Conservation (phyloP, 1,284 basidiomycete genomes). For the Pisolithus thermaeus region DNA sequence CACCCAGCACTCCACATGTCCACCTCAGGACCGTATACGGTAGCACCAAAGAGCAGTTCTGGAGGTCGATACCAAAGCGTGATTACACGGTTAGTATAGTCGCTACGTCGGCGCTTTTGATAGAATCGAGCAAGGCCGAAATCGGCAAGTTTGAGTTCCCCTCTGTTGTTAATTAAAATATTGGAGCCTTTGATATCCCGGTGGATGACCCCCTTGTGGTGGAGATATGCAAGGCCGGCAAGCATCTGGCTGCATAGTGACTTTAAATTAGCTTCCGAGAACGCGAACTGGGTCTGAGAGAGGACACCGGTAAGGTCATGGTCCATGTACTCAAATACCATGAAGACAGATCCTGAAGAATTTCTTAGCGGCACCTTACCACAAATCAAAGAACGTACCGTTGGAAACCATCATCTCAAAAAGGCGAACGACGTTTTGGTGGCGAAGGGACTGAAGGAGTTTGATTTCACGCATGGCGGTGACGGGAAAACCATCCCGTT, state of each 20-base stretch:
- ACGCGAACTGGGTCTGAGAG: constrained; percentile 83
- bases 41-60: constrained; percentile 93
- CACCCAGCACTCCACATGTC: constrained; percentile 99
- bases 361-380: constrained; percentile 8
- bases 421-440: constrained; percentile 85
- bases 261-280: constrained; percentile 87
- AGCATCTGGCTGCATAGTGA: constrained; percentile 95
- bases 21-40: constrained; percentile 96
- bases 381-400: constrained; percentile 46
- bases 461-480: constrained; percentile 99
- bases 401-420: constrained; percentile 99
- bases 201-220: constrained; percentile 93
- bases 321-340: constrained; percentile 99
- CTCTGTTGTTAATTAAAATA: constrained; percentile 89
- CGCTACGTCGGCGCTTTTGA: constrained; percentile 81
- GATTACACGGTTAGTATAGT: constrained; percentile 99
- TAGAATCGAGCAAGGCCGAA: constrained; percentile 98
- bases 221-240: constrained; percentile 87
- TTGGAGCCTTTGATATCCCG: constrained; percentile 99
- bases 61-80: constrained; percentile 99
- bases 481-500: constrained; percentile 97
- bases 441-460: constrained; percentile 85
- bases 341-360: constrained; percentile 82
- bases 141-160: constrained; percentile 94
- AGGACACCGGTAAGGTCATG: constrained; percentile 96